phyloP scores from a whole-genome alignment of 2,329 filamentous ascomycete species.

The Fragosphaeria purpurea region DNA sequence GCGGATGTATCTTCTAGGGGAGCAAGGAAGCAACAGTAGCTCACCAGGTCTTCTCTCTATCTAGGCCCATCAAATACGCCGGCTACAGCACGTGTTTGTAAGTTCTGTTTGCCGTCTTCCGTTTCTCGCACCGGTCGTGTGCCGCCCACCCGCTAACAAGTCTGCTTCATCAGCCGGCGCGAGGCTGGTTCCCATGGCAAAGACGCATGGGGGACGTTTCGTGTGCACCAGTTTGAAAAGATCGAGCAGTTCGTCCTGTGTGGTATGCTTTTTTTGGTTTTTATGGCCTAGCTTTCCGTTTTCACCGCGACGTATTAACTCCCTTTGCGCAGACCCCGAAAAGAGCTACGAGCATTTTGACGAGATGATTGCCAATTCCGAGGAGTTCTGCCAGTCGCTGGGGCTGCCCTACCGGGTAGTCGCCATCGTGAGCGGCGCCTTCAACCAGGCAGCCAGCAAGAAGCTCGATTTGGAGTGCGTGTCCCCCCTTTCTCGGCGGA shows the following conservation, averaged over 20 bases:
- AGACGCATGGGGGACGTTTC: constrained; percentile 93
- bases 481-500: neutral
- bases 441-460: constrained; percentile 79
- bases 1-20: neutral
- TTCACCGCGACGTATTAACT: constrained; percentile 54
- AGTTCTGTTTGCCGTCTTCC: neutral
- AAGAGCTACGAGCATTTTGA: constrained; percentile 92
- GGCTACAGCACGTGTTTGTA: constrained; percentile 86
- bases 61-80: constrained; percentile 70
- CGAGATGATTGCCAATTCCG: constrained; percentile 79
- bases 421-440: constrained; percentile 86
- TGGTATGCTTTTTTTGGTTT: constrained; percentile 12
- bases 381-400: constrained; percentile 91
- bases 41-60: no score
- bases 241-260: constrained; percentile 37
- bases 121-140: no score
- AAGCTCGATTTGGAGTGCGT: constrained; percentile 76
- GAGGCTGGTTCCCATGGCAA: constrained; percentile 75
- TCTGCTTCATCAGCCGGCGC: constrained; percentile 44
- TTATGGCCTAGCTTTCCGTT: neutral
- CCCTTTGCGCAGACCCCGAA: constrained; percentile 72
- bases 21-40: no score
- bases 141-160: neutral
- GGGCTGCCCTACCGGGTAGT: constrained; percentile 86
- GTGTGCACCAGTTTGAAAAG: constrained; percentile 87